Evolutionary conservation across 495 filamentous ascomycete species (phyloP), one percentile per base, ranked within the genome.

Genomic region (Penicillium herquei): DNA sequence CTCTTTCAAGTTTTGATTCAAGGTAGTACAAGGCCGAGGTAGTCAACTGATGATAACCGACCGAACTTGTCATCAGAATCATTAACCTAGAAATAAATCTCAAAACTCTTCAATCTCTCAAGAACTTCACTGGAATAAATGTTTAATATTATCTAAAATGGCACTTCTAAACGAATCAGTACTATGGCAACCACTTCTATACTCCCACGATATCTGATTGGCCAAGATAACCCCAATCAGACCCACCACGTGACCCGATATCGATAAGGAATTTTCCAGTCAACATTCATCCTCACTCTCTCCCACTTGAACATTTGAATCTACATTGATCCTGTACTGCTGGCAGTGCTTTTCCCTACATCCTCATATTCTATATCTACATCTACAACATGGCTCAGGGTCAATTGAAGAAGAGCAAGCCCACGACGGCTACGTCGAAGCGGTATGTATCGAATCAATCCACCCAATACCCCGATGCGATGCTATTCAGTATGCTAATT

Each of bases 371-470:
- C 5, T 42, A 30, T 37, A 42, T 26, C 51, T 12, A 45, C 43
- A 50, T 39, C 35, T 54, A 16, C 51, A 62, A 3, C 39, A 75
- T 77, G 74, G 68, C 64, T n/a, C 74, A 77, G 61, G 72, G 69
- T 39, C 32, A 54, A 10, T 41, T 74, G n/a, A 77, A 77, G 61
- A 77, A 75, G 49, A 58, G 56, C 32, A 70, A 73, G 59, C 39
- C 69, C 5, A 50, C 54, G 35, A 57, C 64, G 18, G 60, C 59
- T 3, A 39, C 58, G 11, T 34, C 64, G 9, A 71, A 71, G 61
- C 68, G 70, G 73, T 76, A 69, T 12, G 63, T 62, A n/a, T 30
- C 8, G 6, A 6, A 33, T 18, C 11, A 30, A 13, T 31, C 9
- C 17, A 9, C 1, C 43, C 18, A 4, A 6, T 7, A 9, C 14